Evolutionary conservation across 2,329 filamentous ascomycete species (phyloP), one percentile per base, ranked within the genome.

Genomic region (Penicillium brasilianum): DNA sequence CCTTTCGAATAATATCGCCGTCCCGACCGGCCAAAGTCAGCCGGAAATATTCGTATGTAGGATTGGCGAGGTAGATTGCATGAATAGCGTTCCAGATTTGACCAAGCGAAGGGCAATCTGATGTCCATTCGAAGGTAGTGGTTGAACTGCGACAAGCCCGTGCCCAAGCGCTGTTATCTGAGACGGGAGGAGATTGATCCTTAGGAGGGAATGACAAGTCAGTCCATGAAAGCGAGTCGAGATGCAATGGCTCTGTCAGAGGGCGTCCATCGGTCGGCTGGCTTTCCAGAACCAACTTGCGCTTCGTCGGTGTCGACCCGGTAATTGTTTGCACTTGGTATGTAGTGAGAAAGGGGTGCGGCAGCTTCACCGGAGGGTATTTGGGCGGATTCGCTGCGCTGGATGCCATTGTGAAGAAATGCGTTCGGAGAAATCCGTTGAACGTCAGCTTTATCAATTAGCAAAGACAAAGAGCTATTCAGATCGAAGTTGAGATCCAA

Each of bases 31-130:
- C 64, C 18, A 83, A 72, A 4, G 72, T 67, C 16, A 83, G 70
- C 22, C 81, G 75, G 67, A 83, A 77, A 57, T 77, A 77, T 68
- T 83, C 81, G 20, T 77, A 71, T 16, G 78, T 71, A 30, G 80
- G 80, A 46, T 81, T 74, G 18, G 77, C 71, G 14, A 80, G 76
- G 44, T 80, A 77, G 58, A 83, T 74, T 4, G 78, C 77, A 61
- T 83, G 81, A 20, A 81, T 65, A 25, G 82, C 71, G 50, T 81
- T 78, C 81, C 81, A 83, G 16, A 82, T 69, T 63, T 83, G 80
- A 2, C 74, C 79, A 32, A 81, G 68, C 34, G 78, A 74, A 49
- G 81, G 81, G n/a, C 72, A 57, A 25, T 70, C 68, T 9, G 68
- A 71, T 11, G 62, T 44, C 81, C 81, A 83, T 55, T 76, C 74